Conservation (phyloP, 305 asterid species). For the Fraxinus sp. region DNA sequence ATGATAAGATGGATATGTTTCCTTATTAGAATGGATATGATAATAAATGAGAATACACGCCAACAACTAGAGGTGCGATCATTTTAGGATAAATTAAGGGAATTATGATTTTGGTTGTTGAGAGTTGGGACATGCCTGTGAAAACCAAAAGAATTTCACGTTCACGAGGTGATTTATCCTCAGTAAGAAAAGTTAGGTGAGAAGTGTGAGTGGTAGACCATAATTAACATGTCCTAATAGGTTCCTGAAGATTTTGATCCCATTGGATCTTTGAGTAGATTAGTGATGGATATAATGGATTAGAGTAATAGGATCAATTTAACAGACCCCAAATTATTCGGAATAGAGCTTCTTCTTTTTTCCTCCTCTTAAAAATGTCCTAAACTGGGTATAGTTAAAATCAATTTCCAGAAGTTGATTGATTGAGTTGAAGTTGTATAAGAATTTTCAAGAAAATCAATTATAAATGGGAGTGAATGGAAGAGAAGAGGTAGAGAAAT, state of each 20-base stretch:
- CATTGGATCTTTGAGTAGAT: background rate
- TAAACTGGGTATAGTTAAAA: background rate
- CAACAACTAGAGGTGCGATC: background rate
- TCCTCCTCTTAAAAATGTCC: background rate
- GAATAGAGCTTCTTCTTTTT: background rate
- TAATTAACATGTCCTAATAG: background rate
- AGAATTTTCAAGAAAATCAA: slow-evolving; percentile 7
- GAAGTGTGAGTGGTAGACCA: background rate
- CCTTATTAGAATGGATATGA: background rate
- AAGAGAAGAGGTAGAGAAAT: background rate
- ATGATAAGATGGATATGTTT: background rate
- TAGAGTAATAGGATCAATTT: background rate
- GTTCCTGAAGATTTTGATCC: background rate
- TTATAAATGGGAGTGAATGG: slow-evolving; percentile 1
- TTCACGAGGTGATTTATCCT: background rate
- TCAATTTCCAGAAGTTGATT: slow-evolving; percentile 5
- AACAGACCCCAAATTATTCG: background rate
- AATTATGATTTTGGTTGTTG: background rate
- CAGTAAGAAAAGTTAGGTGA: background rate
- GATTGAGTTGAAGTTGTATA: slow-evolving; percentile 10
- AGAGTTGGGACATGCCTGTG: background rate
- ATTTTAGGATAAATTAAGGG: background rate
- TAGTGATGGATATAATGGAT: background rate
- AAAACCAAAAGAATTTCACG: background rate
- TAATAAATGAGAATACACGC: background rate